Evolutionary conservation across 768 basidiomycete genomes (phyloP), one percentile per base, ranked within the genome.

Genomic region (Pulveroboletus ravenelii): DNA sequence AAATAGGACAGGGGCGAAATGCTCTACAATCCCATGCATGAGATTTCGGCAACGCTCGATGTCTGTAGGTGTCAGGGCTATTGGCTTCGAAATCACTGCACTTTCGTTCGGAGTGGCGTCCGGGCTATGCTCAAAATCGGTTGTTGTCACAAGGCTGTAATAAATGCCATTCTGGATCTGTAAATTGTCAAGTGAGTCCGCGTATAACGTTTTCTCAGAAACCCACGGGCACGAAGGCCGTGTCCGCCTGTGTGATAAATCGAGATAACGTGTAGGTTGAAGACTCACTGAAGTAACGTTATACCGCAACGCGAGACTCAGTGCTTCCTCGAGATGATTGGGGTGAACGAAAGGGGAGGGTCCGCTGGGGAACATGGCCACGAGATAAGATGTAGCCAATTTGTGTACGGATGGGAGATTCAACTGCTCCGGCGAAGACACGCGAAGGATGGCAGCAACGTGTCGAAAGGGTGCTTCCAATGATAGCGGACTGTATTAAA

Each of bases 1-100:
- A 63, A 89, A 89, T 0, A 89, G 67, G 32, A 82, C 71, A 2
- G 87, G 85, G 0, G 85, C 84, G 62, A 89, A 88, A 62, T 85
- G 75, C 5, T 74, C 74, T 50, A 89, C 80, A 52, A 89, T 62
- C 27, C 62, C 63, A 7, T 70, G 68, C 75, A 84, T 78, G 31
- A 85, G 71, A n/a, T 59, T 59, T 54, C 65, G 69, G 56, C 79
- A 82, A 34, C 72, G 71, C 46, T 71, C 66, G 14, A 70, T 50
- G 45, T 66, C 66, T 29, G 58, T 74, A 59, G 47, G 58, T 41
- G 66, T 41, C 69, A 72, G 40, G 67, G 61, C 10, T 2, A 41
- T 49, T 41, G 30, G 35, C 23, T 13, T 38, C 3, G 48, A 35
- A 7, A 20, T 3, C 27, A 30, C 15, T 30, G 56, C 14, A 17